phyloP scores from a whole-genome alignment of 495 filamentous ascomycete genomes.

The Penicillium cinerascens region DNA sequence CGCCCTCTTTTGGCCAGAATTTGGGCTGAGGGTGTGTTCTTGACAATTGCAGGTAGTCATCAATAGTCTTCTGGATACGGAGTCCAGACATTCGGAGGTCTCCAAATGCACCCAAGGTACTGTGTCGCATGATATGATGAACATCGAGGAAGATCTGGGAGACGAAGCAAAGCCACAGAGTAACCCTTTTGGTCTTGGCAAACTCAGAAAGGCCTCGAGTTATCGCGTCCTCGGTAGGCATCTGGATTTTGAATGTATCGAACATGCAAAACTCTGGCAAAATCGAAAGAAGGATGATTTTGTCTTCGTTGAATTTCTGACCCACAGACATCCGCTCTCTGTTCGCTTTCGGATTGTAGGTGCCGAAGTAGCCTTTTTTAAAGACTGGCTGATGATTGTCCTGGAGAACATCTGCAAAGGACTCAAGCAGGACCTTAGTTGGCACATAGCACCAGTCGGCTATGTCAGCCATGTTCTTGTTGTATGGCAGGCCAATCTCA shows the following conservation, averaged over 20 bases:
- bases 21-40: conserved; percentile 22
- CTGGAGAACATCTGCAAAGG: conserved; percentile 26
- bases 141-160: conserved; percentile 33
- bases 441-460: conserved; percentile 29
- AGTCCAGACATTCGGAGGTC: conserved; percentile 30
- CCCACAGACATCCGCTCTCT: conserved; percentile 26
- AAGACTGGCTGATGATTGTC: conserved; percentile 24
- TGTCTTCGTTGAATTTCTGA: conserved; percentile 32
- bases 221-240: conserved; percentile 25
- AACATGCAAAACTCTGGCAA: conserved; percentile 32
- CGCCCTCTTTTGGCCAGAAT: conserved; percentile 30
- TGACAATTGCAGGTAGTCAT: conserved; percentile 21
- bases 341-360: conserved; percentile 28
- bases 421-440: conserved; percentile 22
- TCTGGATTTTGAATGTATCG: conserved; percentile 18
- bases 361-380: conserved; percentile 29
- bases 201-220: conserved; percentile 29
- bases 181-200: conserved; percentile 23
- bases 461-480: conserved; percentile 26
- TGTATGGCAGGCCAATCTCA: conserved; percentile 32
- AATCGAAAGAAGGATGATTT: conserved; percentile 26
- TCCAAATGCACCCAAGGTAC: conserved; percentile 20
- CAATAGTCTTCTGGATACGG: conserved; percentile 27
- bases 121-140: conserved; percentile 30
- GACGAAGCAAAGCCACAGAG: conserved; percentile 29